phyloP scores from a whole-genome alignment of 768 basidiomycete species.

The Kwoniella heveanensis region DNA sequence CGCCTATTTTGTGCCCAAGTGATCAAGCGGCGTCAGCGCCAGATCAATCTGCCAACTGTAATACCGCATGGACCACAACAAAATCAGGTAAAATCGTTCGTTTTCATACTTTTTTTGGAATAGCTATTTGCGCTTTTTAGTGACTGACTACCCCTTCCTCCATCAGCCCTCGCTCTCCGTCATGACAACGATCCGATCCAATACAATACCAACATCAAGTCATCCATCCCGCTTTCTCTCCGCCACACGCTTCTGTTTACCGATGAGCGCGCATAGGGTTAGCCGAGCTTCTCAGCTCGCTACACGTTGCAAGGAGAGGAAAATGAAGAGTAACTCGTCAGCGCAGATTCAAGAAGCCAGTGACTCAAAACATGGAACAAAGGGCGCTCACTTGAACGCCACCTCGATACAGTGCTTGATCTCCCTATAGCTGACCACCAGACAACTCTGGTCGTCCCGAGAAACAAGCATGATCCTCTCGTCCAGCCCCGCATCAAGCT shows the following conservation, averaged over 20 bases:
- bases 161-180: not conserved
- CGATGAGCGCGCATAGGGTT: constrained; percentile 17
- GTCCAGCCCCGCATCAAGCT: constrained; percentile 92
- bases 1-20: no score
- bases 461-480: constrained; percentile 93
- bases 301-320: not conserved
- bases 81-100: not conserved
- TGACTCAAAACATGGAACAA: no score
- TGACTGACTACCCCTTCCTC: not conserved
- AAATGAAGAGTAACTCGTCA: no score
- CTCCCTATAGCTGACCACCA: constrained; percentile 90
- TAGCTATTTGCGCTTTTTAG: not conserved
- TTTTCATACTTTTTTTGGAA: constrained; percentile 23
- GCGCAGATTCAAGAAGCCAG: no score
- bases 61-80: no score
- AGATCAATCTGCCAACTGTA: no score
- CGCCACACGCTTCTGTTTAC: not conserved
- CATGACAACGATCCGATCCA: not conserved
- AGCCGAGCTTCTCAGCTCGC: constrained; percentile 26
- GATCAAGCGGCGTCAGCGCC: no score
- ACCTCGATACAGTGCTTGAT: constrained; percentile 81
- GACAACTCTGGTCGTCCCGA: constrained; percentile 92
- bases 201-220: not conserved
- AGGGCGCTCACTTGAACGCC: constrained; percentile 81
- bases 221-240: not conserved